A percentile compares a stretch with the other conserved stretches of the same genome.
These are phyloP conservation scores for Parasitella parasitica DNA, from an alignment of 371 early-diverging fungal genomes.

Conservation along the genomic window DNA sequence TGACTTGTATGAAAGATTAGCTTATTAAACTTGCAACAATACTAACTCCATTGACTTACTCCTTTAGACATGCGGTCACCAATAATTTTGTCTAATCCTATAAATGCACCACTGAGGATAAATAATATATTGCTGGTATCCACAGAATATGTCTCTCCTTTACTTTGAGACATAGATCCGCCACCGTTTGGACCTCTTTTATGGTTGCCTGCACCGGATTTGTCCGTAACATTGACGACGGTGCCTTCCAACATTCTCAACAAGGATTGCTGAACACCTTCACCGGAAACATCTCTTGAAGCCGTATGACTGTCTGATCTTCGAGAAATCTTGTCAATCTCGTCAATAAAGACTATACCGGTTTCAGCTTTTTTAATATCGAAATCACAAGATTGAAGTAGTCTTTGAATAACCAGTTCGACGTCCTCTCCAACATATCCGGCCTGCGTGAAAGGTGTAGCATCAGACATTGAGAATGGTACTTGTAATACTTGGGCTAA, in stretches of 20 bases:
- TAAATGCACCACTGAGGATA: constrained; percentile 89
- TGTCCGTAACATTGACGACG: constrained; percentile 81
- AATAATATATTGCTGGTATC: constrained; percentile 92
- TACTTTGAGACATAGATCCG: constrained; percentile 36
- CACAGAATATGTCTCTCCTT: constrained; percentile 80
- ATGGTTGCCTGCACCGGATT: constrained; percentile 57
- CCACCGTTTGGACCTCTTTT: constrained; percentile 26
- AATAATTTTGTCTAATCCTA: constrained; percentile 84
- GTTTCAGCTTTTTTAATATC: constrained; percentile 84
- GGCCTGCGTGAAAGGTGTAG: constrained; percentile 90
- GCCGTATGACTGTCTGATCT: constrained; percentile 73
- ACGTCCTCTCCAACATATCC: constrained; percentile 96
- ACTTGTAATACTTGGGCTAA: constrained; percentile 85
- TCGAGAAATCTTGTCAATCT: constrained; percentile 88
- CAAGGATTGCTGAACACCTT: constrained; percentile 90
- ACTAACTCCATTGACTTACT: constrained; percentile 22
- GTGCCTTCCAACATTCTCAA: constrained; percentile 91
- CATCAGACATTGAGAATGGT: constrained; percentile 92
- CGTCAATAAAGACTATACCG: constrained; percentile 93
- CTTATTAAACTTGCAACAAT: neutral
- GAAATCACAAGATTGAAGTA: constrained; percentile 86
- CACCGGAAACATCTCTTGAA: constrained; percentile 91
- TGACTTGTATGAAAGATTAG: constrained; percentile 9
- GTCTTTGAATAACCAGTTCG: constrained; percentile 80
- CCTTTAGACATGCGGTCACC: constrained; percentile 77